These are phyloP conservation scores for Meira nashicola DNA, from an alignment of 1,284 basidiomycete genomes.

Conservation along the genomic window DNA sequence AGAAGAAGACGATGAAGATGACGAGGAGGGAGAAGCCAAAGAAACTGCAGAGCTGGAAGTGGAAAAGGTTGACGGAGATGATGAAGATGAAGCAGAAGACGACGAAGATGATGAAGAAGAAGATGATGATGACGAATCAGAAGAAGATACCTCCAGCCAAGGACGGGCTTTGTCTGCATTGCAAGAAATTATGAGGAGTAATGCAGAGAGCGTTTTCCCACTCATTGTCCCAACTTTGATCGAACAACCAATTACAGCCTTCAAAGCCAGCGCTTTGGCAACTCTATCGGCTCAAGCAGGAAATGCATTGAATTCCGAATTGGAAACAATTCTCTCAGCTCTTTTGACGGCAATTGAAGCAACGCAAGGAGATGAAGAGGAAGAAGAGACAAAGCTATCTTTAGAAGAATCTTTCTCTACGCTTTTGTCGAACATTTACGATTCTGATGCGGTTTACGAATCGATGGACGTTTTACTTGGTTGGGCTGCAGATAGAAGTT, in stretches of 20 bases:
- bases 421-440: slow-evolving; percentile 35
- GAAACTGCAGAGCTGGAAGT: background rate
- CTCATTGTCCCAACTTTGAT: slow-evolving; percentile 93
- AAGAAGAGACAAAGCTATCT: slow-evolving; percentile 18
- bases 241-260: slow-evolving; percentile 81
- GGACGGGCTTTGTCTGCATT: slow-evolving; percentile 88
- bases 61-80: background rate
- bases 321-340: slow-evolving; percentile 42
- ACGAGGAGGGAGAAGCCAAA: background rate
- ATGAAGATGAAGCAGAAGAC: background rate
- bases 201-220: slow-evolving; percentile 77
- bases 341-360: slow-evolving; percentile 38
- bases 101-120: slow-evolving; percentile 13
- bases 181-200: slow-evolving; percentile 66
- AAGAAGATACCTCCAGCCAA: slow-evolving; percentile 62
- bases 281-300: slow-evolving; percentile 91
- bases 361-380: slow-evolving; percentile 20
- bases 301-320: slow-evolving; percentile 65
- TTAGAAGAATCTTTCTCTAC: slow-evolving; percentile 23
- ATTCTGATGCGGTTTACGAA: slow-evolving; percentile 47
- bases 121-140: slow-evolving; percentile 14
- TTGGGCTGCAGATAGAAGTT: slow-evolving; percentile 39
- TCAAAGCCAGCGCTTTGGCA: slow-evolving; percentile 89
- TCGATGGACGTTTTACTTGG: slow-evolving; percentile 49
- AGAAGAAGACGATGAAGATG: slow-evolving; percentile 1